Percentiles rank a stretch among this genome's conserved stretches.
These are phyloP conservation scores for Leishmania lainsoni DNA, from an alignment of 208 protist species.

Conservation along the genomic window DNA sequence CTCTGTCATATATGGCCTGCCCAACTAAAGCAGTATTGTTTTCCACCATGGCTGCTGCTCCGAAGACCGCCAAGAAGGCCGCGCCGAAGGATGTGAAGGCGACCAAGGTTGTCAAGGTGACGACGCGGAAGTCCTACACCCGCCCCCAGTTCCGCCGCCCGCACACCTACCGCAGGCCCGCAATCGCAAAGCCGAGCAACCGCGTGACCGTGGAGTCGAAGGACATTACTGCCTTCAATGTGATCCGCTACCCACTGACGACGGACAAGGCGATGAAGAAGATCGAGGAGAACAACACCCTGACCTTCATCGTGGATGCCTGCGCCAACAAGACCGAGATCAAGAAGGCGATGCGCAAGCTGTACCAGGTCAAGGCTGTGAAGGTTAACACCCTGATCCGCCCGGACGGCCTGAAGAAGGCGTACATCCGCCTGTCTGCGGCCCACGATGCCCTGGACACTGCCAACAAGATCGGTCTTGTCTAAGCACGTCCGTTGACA, in stretches of 20 bases:
- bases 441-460: slow-evolving; percentile 98
- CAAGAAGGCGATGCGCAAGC: slow-evolving; percentile 97
- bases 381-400: slow-evolving; percentile 99
- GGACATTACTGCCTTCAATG: slow-evolving; percentile 87
- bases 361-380: slow-evolving; percentile 97
- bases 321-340: slow-evolving; percentile 98
- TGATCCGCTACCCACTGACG: slow-evolving; percentile 98
- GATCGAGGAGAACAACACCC: slow-evolving; percentile 99
- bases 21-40: not conserved
- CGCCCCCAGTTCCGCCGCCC: slow-evolving; percentile 96
- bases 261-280: slow-evolving; percentile 99
- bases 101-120: slow-evolving; percentile 84
- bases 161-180: slow-evolving; percentile 93
- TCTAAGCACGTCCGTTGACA: not conserved
- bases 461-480: slow-evolving; percentile 97
- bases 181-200: slow-evolving; percentile 93
- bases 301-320: slow-evolving; percentile 99
- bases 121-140: slow-evolving; percentile 95
- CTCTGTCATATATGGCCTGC: not conserved
- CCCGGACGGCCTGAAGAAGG: slow-evolving; percentile 99
- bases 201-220: slow-evolving; percentile 80
- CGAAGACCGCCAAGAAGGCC: slow-evolving; percentile 53
- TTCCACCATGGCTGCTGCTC: slow-evolving; percentile 57
- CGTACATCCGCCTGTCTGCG: slow-evolving; percentile 96
- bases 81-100: slow-evolving; percentile 71